Conservation (phyloP, 257 asterid species). For the Cynanchum wilfordii region DNA sequence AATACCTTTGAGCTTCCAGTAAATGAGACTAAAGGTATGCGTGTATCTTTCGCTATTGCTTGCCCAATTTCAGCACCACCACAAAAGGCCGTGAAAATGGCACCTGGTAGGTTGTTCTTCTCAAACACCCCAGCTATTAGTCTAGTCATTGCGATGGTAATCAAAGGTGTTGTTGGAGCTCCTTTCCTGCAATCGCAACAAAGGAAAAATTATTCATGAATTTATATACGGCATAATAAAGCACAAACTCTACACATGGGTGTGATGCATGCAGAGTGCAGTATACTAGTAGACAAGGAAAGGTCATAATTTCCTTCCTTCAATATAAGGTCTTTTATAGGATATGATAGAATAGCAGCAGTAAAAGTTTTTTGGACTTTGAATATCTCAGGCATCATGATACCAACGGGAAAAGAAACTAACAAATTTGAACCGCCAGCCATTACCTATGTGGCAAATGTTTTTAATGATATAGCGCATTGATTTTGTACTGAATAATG, state of each 20-base stretch:
- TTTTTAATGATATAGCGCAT: background rate
- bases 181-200: conserved; percentile 69
- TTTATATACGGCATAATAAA: background rate
- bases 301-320: background rate
- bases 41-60: conserved; percentile 85
- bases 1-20: conserved; percentile 94
- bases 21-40: conserved; percentile 85
- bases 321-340: background rate
- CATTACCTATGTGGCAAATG: background rate
- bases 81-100: conserved; percentile 87
- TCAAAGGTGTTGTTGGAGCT: conserved; percentile 96
- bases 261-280: background rate
- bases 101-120: conserved; percentile 92
- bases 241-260: background rate
- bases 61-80: conserved; percentile 95
- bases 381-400: background rate
- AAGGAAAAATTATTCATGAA: background rate
- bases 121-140: conserved; percentile 78
- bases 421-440: background rate
- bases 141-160: conserved; percentile 85
- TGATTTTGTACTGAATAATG: background rate
- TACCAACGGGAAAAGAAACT: background rate
- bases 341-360: background rate
- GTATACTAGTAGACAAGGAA: background rate
- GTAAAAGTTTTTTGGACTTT: background rate